phyloP scores from a whole-genome alignment of 768 basidiomycete genomes.

The Crucibulum laeve region DNA sequence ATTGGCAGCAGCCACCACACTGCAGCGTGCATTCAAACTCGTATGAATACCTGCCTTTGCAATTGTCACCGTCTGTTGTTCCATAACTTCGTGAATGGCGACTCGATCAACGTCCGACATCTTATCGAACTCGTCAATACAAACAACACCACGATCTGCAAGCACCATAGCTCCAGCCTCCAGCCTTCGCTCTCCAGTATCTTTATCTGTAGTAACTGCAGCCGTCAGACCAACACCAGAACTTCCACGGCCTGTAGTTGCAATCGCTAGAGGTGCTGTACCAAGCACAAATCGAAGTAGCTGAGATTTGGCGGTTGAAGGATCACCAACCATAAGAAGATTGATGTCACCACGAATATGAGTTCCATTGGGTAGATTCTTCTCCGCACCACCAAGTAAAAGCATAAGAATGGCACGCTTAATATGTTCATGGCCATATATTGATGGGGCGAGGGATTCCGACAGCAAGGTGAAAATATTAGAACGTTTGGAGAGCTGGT shows the following conservation, averaged over 20 bases:
- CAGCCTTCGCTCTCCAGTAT: slow-evolving; percentile 93
- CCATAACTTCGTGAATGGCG: slow-evolving; percentile 99
- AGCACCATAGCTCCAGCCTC: slow-evolving; percentile 99
- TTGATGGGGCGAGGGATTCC: slow-evolving; percentile 94
- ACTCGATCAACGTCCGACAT: slow-evolving; percentile 99
- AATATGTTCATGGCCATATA: slow-evolving; percentile 94
- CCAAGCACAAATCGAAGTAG: slow-evolving; percentile 93
- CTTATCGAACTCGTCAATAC: slow-evolving; percentile 99
- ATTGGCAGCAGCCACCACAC: slow-evolving; percentile 96
- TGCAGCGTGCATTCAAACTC: slow-evolving; percentile 94
- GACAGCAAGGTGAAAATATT: slow-evolving; percentile 88
- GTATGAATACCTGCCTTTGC: slow-evolving; percentile 99
- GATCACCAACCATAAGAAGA: slow-evolving; percentile 98
- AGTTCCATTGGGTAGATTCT: slow-evolving; percentile 95
- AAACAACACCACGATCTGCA: slow-evolving; percentile 97
- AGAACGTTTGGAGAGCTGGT: slow-evolving; percentile 84
- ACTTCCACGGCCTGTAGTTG: slow-evolving; percentile 95
- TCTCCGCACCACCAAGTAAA: slow-evolving; percentile 94
- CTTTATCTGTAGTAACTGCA: slow-evolving; percentile 96
- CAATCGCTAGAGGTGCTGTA: slow-evolving; percentile 95
- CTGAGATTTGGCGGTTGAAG: slow-evolving; percentile 97
- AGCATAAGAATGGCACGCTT: slow-evolving; percentile 92
- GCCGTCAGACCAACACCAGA: slow-evolving; percentile 99
- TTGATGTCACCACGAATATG: slow-evolving; percentile 99
- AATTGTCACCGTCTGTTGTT: slow-evolving; percentile 98